Conservation (phyloP, 2,329 filamentous ascomycete species). For the Arachnopeziza araneosa region DNA sequence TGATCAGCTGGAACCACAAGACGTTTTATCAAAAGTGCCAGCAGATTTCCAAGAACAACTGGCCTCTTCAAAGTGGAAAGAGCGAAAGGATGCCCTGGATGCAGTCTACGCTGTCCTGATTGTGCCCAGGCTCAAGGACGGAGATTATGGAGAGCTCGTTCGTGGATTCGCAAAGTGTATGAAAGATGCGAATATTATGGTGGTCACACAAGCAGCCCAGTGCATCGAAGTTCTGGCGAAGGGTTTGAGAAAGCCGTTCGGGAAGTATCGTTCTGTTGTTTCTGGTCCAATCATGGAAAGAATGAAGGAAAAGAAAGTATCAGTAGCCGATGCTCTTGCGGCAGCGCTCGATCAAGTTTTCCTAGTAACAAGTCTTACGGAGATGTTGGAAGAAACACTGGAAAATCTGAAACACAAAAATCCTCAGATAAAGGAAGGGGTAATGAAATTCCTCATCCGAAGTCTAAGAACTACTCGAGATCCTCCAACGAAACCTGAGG, state of each 20-base stretch:
- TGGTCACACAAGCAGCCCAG: slow-evolving; percentile 88
- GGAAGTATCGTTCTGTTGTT: slow-evolving; percentile 72
- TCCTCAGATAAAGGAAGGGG: slow-evolving; percentile 94
- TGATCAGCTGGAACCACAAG: slow-evolving; percentile 79
- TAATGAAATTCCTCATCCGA: slow-evolving; percentile 86
- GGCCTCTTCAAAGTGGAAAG: slow-evolving; percentile 95
- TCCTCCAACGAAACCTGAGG: slow-evolving; percentile 79
- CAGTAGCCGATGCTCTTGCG: slow-evolving; percentile 81
- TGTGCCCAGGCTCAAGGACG: slow-evolving; percentile 87
- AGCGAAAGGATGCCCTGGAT: slow-evolving; percentile 90
- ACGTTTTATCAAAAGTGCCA: slow-evolving; percentile 76
- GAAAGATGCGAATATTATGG: slow-evolving; percentile 97
- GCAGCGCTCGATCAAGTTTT: slow-evolving; percentile 72
- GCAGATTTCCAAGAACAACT: slow-evolving; percentile 78
- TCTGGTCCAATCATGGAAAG: slow-evolving; percentile 91
- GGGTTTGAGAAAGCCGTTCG: slow-evolving; percentile 72
- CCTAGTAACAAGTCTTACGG: slow-evolving; percentile 62
- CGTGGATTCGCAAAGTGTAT: slow-evolving; percentile 87
- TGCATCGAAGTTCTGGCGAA: slow-evolving; percentile 87
- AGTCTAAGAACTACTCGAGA: slow-evolving; percentile 77
- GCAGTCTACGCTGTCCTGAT: slow-evolving; percentile 71
- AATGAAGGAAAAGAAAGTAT: slow-evolving; percentile 92
- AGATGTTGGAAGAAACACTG: slow-evolving; percentile 86
- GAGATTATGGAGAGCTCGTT: slow-evolving; percentile 78
- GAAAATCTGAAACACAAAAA: slow-evolving; percentile 90